phyloP scores from a whole-genome alignment of 129 eudicot genomes.

The Lactuca saligna region DNA sequence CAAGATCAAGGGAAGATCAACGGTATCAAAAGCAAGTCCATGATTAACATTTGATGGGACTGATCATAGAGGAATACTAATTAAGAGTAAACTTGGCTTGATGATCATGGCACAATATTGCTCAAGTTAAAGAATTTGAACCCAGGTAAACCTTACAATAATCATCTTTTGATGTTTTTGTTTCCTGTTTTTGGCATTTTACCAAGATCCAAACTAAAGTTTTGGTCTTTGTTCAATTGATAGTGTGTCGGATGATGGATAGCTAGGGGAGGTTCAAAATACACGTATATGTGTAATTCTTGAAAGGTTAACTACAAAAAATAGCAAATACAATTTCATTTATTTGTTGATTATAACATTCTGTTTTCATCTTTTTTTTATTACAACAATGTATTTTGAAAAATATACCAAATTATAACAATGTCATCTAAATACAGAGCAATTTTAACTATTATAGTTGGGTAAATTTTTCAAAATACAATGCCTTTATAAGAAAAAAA shows the following conservation, averaged over 20 bases:
- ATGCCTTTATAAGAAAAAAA: background rate
- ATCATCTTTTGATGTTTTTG: background rate
- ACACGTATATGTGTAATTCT: constrained; percentile 51
- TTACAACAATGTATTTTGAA: background rate
- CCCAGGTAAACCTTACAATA: constrained; percentile 37
- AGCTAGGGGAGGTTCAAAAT: constrained; percentile 36
- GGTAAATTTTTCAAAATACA: background rate
- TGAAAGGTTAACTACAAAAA: constrained; percentile 12
- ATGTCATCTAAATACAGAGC: background rate
- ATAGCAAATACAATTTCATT: too few relatives aligned
- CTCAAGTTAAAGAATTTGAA: constrained; percentile 49
- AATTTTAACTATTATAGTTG: background rate
- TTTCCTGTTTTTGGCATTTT: constrained; percentile 10
- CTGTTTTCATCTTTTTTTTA: too few relatives aligned
- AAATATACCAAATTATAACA: background rate
- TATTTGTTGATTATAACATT: too few relatives aligned
- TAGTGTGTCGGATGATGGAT: constrained; percentile 37
- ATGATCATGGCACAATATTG: constrained; percentile 50
- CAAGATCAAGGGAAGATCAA: constrained; percentile 14
- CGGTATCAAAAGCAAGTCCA: background rate
- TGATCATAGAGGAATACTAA: constrained; percentile 12
- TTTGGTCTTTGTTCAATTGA: constrained; percentile 18
- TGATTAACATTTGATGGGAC: constrained; percentile 10
- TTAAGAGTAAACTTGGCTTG: constrained; percentile 46
- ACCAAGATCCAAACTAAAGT: constrained; percentile 21